Conservation (phyloP, 116 monocot genomes). For the Iris pallida region DNA sequence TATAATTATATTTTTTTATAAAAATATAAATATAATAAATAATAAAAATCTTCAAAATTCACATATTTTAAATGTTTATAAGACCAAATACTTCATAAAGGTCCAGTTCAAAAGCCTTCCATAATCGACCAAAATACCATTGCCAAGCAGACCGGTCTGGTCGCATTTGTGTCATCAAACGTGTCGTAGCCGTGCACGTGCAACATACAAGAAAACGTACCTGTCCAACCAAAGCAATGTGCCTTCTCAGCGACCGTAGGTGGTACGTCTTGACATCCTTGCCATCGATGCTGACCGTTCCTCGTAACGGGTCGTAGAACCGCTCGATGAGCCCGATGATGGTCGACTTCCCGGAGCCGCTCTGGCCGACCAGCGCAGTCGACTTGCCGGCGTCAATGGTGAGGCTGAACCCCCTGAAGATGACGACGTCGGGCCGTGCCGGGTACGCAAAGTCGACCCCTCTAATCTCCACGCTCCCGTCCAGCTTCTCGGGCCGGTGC, state of each 20-base stretch:
- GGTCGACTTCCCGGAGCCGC: slow-evolving; percentile 68
- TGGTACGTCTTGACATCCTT: slow-evolving; percentile 40
- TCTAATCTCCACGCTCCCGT: slow-evolving; percentile 37
- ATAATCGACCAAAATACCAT: no score
- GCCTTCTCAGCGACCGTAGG: slow-evolving; percentile 42
- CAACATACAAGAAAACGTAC: slow-evolving; percentile 1
- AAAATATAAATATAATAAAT: no score
- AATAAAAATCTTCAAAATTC: no score
- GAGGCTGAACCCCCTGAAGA: slow-evolving; percentile 40
- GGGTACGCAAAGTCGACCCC: slow-evolving; percentile 62
- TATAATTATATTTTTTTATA: no score
- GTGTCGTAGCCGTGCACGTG: no score
- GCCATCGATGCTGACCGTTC: slow-evolving; percentile 42
- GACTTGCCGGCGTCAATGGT: slow-evolving; percentile 43
- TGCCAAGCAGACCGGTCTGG: no score
- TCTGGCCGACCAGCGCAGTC: slow-evolving; percentile 58
- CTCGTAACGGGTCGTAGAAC: slow-evolving; percentile 55
- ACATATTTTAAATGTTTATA: no score
- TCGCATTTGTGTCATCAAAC: no score
- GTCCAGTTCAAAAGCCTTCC: no score
- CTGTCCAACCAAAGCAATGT: slow-evolving; percentile 63
- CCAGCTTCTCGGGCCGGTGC: slow-evolving; percentile 21
- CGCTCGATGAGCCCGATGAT: slow-evolving; percentile 53
- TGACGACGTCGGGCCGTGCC: slow-evolving; percentile 28
- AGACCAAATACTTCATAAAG: no score